Percentiles rank a stretch among this genome's conserved stretches.
Conservation (phyloP, 495 filamentous ascomycete genomes). For the Penicillium pulvis region DNA sequence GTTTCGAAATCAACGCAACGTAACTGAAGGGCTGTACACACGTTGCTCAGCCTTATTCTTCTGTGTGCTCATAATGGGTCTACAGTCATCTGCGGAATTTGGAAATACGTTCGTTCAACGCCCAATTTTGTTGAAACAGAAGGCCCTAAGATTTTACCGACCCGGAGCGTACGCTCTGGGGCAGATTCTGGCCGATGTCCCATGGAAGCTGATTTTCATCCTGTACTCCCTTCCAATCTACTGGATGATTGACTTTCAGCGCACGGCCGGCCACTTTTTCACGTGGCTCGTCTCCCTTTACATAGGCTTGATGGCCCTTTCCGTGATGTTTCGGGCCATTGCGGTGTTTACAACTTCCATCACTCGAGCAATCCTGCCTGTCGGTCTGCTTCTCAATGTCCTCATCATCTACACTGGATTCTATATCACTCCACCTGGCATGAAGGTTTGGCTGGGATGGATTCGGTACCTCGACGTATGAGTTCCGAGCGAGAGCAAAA, state of each 20-base stretch:
- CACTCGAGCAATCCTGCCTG: constrained; percentile 80
- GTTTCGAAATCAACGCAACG: constrained; percentile 24
- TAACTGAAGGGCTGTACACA: constrained; percentile 8
- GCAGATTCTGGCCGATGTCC: constrained; percentile 16
- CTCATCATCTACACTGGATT: constrained; percentile 90
- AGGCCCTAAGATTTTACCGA: constrained; percentile 15
- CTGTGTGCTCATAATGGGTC: constrained; percentile 15
- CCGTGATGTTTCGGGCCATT: constrained; percentile 75
- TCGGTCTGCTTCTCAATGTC: constrained; percentile 77
- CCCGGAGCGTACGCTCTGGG: constrained; percentile 19
- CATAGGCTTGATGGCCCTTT: constrained; percentile 69
- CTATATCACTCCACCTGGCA: constrained; percentile 68
- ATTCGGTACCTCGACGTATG: constrained; percentile 73
- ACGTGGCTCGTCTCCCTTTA: constrained; percentile 62
- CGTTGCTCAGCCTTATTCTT: constrained; percentile 17
- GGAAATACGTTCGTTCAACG: constrained; percentile 20
- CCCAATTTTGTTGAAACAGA: constrained; percentile 20
- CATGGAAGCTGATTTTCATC: constrained; percentile 45
- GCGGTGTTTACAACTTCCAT: constrained; percentile 74
- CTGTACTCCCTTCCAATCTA: constrained; percentile 75
- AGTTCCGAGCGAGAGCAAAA: neutral
- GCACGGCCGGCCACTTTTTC: constrained; percentile 76
- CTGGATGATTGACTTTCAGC: constrained; percentile 80
- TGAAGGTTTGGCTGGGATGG: constrained; percentile 85
- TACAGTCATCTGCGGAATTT: constrained; percentile 21